Percentiles rank a stretch among this genome's conserved stretches.
phyloP scores from a whole-genome alignment of 2,329 filamentous ascomycete genomes.

The Exophiala sp. region DNA sequence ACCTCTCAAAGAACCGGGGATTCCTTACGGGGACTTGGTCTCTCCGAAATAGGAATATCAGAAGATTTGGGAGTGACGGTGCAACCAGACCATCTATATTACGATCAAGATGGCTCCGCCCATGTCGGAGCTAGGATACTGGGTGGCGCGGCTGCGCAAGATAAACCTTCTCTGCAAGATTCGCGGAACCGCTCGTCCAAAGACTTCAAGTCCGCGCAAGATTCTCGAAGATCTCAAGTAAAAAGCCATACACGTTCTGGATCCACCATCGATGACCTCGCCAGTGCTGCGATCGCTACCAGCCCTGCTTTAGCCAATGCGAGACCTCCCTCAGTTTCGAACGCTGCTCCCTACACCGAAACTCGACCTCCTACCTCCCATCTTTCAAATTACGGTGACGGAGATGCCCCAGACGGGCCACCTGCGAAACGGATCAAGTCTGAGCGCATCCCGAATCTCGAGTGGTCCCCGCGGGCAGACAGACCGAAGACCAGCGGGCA shows the following conservation, averaged over 20 bases:
- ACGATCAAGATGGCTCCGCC: slow-evolving; percentile 24
- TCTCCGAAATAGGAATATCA: slow-evolving; percentile 15
- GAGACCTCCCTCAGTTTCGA: slow-evolving; percentile 31
- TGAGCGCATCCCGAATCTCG: slow-evolving; percentile 47
- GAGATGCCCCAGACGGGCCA: slow-evolving; percentile 40
- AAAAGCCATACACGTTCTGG: slow-evolving; percentile 40
- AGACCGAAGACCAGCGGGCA: slow-evolving; percentile 34
- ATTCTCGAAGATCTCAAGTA: slow-evolving; percentile 1
- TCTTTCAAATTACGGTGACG: slow-evolving; percentile 28
- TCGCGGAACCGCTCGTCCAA: slow-evolving; percentile 1
- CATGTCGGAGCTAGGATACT: slow-evolving; percentile 22
- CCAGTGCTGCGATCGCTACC: slow-evolving; percentile 47
- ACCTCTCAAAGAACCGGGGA: slow-evolving; percentile 9
- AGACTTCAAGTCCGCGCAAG: slow-evolving; percentile 5
- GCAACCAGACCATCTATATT: slow-evolving; percentile 25
- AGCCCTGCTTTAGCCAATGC: slow-evolving; percentile 40
- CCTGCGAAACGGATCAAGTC: slow-evolving; percentile 57
- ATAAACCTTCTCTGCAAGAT: slow-evolving; percentile 2
- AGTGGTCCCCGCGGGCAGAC: slow-evolving; percentile 30
- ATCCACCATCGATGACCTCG: slow-evolving; percentile 45
- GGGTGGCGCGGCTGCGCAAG: slow-evolving; percentile 10
- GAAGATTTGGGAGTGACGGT: slow-evolving; percentile 5
- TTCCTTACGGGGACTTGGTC: slow-evolving; percentile 20
- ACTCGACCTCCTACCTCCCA: slow-evolving; percentile 31
- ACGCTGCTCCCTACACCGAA: slow-evolving; percentile 26